Evolutionary conservation across 208 protist species (phyloP), one percentile per base, ranked within the genome.

Genomic region (Trypanosomatidae sp.): DNA sequence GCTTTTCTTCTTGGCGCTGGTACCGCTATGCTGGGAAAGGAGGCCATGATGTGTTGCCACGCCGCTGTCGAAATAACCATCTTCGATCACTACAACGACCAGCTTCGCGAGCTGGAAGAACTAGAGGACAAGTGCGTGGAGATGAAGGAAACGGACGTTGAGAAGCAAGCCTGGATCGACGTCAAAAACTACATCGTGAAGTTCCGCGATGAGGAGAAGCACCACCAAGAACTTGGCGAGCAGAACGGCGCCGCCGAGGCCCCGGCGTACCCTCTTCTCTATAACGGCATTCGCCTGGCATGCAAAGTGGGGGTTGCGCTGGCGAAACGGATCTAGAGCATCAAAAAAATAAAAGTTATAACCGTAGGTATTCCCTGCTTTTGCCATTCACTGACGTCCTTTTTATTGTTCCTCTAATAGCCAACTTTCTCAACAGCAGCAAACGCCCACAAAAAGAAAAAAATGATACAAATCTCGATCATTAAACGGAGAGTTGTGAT

Each of bases 31-130:
- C 76, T 95, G 0, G 92, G 92, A 12, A 93, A 93, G 72, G 83
- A 95, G 28, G 89, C 92, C 5, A 91, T 94, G 82, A 96, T 96
- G 92, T 94, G 90, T 77, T 94, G 90, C 68, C 92, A 96, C 74
- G 92, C 89, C 47, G 92, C 92, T 22, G 88, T 96, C 25, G 92
- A 96, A 59, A 83, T 89, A 49, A 92, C 88, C 6, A 96, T 96
- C 73, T 90, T 83, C 53, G 76, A 91, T 13, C 92, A 96, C 66
- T 96, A 96, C 77, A 96, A 96, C 70, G 92, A 96, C 65, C 92
- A 96, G 62, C 88, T 96, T 19, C 83, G 92, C 3, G 92, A 94
- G 68, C 80, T 96, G 62, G 83, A 92, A 55, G 60, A 56, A 1
- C 52, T 96, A 5, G 92, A 95, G 60, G 55, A 68, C 1, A 28